Percentiles rank a stretch among this genome's conserved stretches.
Evolutionary conservation across 2,329 filamentous ascomycete genomes (phyloP).

Genomic region (Septoria petroselini): DNA sequence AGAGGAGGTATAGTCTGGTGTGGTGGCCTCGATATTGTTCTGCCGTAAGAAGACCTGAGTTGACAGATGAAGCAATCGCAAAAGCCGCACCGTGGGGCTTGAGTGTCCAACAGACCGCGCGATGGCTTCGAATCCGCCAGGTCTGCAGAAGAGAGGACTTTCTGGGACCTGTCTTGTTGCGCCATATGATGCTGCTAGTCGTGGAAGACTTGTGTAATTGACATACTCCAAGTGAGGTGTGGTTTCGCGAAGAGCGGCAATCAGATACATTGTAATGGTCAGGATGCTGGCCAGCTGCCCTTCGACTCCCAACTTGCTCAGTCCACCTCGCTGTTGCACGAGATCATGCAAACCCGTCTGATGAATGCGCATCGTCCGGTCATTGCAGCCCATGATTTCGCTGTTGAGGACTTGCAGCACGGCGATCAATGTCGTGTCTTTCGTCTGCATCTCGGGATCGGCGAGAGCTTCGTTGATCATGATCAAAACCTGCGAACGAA

Average conservation of each 20-base stretch:
- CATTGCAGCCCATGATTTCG: conserved; percentile 35
- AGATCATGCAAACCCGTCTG: conserved; percentile 33
- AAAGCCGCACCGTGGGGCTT: conserved; percentile 20
- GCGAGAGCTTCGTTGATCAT: conserved; percentile 33
- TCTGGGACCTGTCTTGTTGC: conserved; percentile 21
- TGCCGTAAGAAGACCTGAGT: conserved; percentile 20
- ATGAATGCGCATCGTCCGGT: conserved; percentile 28
- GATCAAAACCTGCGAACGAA: conserved; percentile 26
- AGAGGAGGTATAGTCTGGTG: neutral
- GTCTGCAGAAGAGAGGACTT: conserved; percentile 25
- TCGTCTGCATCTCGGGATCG: conserved; percentile 28
- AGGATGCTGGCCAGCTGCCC: conserved; percentile 30
- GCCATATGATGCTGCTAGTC: conserved; percentile 10
- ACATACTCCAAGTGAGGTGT: conserved; percentile 23
- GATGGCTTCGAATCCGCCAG: conserved; percentile 20
- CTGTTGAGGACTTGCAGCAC: conserved; percentile 35
- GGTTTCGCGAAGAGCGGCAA: conserved; percentile 24
- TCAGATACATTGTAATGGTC: conserved; percentile 31
- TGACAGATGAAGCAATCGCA: conserved; percentile 22
- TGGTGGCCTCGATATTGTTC: neutral
- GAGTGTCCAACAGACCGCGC: conserved; percentile 13
- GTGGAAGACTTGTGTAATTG: conserved; percentile 16
- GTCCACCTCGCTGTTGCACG: conserved; percentile 32
- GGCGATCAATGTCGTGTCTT: conserved; percentile 35
- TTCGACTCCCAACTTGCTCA: conserved; percentile 30